Evolutionary conservation across 1,284 basidiomycete genomes (phyloP).

Genomic region (Grifola frondosa): DNA sequence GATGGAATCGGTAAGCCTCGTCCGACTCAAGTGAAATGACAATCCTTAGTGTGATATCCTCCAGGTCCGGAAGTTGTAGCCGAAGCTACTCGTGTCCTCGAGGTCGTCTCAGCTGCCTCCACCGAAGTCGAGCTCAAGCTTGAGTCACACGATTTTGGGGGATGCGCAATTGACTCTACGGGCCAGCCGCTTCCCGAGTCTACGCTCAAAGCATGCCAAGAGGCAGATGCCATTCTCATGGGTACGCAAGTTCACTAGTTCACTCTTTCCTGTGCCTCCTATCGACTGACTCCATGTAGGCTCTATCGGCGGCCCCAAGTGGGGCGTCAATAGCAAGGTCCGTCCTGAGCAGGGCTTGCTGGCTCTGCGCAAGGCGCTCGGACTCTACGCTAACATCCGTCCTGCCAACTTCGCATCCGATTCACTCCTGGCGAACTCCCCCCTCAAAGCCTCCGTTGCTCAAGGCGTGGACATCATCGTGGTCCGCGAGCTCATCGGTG

Average conservation of each 20-base stretch:
- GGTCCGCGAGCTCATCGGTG: slow-evolving; percentile 92
- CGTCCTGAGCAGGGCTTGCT: slow-evolving; percentile 96
- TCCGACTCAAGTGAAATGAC: neutral
- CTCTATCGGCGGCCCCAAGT: slow-evolving; percentile 97
- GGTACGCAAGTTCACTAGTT: slow-evolving; percentile 47
- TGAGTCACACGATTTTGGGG: slow-evolving; percentile 84
- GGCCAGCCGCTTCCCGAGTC: slow-evolving; percentile 84
- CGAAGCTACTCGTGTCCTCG: slow-evolving; percentile 87
- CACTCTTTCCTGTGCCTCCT: neutral
- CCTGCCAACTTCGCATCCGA: slow-evolving; percentile 95
- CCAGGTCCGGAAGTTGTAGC: slow-evolving; percentile 90
- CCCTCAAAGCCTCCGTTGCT: slow-evolving; percentile 87
- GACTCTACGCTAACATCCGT: slow-evolving; percentile 97
- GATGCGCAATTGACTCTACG: slow-evolving; percentile 86
- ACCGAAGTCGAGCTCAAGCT: slow-evolving; percentile 73
- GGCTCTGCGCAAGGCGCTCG: slow-evolving; percentile 88
- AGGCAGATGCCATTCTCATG: slow-evolving; percentile 90
- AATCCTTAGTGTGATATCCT: neutral
- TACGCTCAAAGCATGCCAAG: slow-evolving; percentile 85
- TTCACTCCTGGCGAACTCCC: slow-evolving; percentile 86
- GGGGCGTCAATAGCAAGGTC: slow-evolving; percentile 89
- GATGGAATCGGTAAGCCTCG: slow-evolving; percentile 87
- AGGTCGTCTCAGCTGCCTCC: slow-evolving; percentile 67
- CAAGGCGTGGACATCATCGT: slow-evolving; percentile 92
- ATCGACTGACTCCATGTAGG: slow-evolving; percentile 46